Evolutionary conservation across 306 rosid species (phyloP), one percentile per base, ranked within the genome.

Genomic region (Prosopis cineraria): DNA sequence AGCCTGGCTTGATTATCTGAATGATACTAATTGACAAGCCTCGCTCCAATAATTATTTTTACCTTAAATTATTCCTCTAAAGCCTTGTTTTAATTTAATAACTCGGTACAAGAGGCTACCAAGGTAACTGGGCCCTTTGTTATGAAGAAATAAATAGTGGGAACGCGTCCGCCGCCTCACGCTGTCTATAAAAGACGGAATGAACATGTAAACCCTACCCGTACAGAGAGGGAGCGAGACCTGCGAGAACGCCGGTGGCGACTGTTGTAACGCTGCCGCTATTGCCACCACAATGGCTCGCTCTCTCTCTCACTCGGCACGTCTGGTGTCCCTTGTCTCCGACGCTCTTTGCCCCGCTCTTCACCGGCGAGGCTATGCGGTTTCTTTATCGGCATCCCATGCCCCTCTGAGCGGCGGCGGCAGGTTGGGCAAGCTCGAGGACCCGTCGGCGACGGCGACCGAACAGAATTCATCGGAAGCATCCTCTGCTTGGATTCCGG

Each of bases 401-500:
- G 79, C n/a, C 6, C 55, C 84, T 0, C 75, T 69, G 83, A 68
- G 77, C 25, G 83, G 64, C 12, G 29, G 53, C 63, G 70, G 73
- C 7, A 11, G 8, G 5, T 78, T 81, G 47, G 79, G 80, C 52
- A 85, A 63, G 16, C 43, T 31, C 2, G 88, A 81, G 55, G 88
- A 80, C 22, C 17, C 34, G 11, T 39, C 72, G 2, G 30, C 34
- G 47, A 44, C 31, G n/a, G 44, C 34, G 68, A 48, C 29, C 2
- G 74, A 55, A 10, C 76, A 39, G 14, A 58, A 41, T 3, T 75
- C 76, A 1, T 81, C 78, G 3, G 84, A 66, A 47, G 68, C 79
- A n/a, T 59, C 89, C 1, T 75, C 82, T 2, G 81, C 81, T 8
- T 86, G 94, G 94, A 84, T 65, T 65, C 90, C 90, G 0, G 88